Base-by-base conservation (phyloP, 768 basidiomycete genomes). In the Tremella fuciformis region DNA sequence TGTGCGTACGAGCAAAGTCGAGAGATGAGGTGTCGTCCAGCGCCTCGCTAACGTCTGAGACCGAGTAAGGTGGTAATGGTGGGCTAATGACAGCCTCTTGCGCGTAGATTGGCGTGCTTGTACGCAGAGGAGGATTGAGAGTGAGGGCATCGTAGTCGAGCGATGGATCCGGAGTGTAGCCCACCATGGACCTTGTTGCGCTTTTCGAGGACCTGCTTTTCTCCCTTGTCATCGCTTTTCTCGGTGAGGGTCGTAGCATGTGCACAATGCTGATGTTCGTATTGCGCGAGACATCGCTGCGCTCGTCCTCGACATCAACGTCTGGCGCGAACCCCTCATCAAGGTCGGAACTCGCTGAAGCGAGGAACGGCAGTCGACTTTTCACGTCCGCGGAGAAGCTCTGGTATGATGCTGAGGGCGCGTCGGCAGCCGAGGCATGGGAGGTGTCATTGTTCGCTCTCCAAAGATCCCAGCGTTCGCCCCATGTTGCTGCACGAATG, bases 381-480 rank as follows among this genome's bases (percentile, higher is more conserved):
- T 50, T 37, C 11, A 62, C 53, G 16, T 55, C 53, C 9, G 56
- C 50, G 2, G 37, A n/a, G 22, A 18, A 11, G 40, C 26, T 22
- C 37, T 29, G 26, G 13, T 21, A 48, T 6, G 48, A 51, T 3
- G 11, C 0, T 15, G 50, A 34, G 6, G 41, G 42, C 1, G 44
- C 9, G n/a, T 22, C 9, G n/a, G 48, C 15, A 3, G 48, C n/a
- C 29, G 46, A 18, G 3, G 25, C 41, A 19, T 66, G 42, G 21
- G 56, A 51, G 18, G 24, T 13, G 3, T 56, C 54, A 22, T 41
- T 37, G 7, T 13, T 58, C 8, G 64, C 59, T 37, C 63, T 59
- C 71, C 68, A 74, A 13, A 69, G 44, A 24, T 69, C 65, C 72
- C 72, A 74, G 60, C 62, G 63, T 44, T 71, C 69, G 9, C 67